A percentile compares a stretch with the other conserved stretches of the same genome.
Conservation (phyloP, 495 filamentous ascomycete genomes). For the Coniosporium apollinis region DNA sequence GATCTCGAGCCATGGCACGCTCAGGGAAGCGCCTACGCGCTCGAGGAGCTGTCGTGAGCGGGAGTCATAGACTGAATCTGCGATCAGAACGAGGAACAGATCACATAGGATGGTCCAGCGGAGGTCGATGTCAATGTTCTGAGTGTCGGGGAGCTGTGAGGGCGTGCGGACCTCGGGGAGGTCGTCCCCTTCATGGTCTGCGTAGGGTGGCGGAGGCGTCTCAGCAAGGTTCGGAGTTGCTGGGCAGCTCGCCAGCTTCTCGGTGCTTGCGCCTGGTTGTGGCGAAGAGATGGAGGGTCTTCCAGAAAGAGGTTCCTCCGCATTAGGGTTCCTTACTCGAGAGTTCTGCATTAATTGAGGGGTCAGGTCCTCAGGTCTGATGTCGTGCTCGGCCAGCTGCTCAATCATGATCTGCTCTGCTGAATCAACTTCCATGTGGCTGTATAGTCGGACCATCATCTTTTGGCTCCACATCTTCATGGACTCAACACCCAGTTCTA, state of each 20-base stretch:
- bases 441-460: slow-evolving; percentile 86
- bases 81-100: slow-evolving; percentile 82
- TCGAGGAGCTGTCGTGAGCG: slow-evolving; percentile 78
- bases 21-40: slow-evolving; percentile 58
- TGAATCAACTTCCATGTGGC: slow-evolving; percentile 87
- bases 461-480: slow-evolving; percentile 94
- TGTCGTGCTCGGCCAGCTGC: slow-evolving; percentile 82
- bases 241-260: background rate
- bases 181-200: slow-evolving; percentile 50
- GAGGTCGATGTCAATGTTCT: slow-evolving; percentile 86
- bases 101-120: slow-evolving; percentile 97
- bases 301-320: slow-evolving; percentile 23
- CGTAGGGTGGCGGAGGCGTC: slow-evolving; percentile 49
- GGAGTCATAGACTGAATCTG: slow-evolving; percentile 87
- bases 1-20: slow-evolving; percentile 81
- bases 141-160: slow-evolving; percentile 59
- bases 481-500: slow-evolving; percentile 51
- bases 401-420: slow-evolving; percentile 98
- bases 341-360: slow-evolving; percentile 83
- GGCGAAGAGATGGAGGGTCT: background rate
- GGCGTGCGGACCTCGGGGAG: slow-evolving; percentile 61
- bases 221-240: too few species aligned
- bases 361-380: slow-evolving; percentile 66
- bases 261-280: background rate
- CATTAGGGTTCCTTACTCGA: slow-evolving; percentile 85